Percentiles rank a stretch among this genome's conserved stretches.
Conservation (phyloP, 306 rosid genomes). For the Pyrus bretschneideri region DNA sequence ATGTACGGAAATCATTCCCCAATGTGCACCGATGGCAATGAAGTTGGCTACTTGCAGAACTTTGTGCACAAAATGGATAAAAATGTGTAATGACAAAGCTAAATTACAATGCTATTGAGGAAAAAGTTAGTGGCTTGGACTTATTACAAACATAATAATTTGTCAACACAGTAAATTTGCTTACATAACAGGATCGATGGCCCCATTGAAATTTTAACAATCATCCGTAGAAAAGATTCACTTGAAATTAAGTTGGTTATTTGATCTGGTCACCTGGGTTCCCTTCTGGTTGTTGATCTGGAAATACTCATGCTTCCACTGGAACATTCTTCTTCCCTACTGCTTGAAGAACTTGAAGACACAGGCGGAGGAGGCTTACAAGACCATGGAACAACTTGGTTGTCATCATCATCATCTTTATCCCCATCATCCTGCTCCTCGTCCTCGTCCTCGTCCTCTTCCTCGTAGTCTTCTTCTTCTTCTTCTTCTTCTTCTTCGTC, state of each 20-base stretch:
- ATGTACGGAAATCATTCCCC: neutral
- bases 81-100: too few species aligned
- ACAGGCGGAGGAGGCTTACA: conserved; percentile 24
- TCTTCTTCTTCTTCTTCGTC: neutral
- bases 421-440: neutral
- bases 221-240: neutral
- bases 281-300: neutral
- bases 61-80: neutral
- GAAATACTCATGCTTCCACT: neutral
- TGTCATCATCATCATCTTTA: conserved; percentile 41
- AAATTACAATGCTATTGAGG: too few species aligned
- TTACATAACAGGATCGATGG: neutral
- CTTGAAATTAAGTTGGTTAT: neutral
- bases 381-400: conserved; percentile 79
- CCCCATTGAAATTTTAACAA: too few species aligned
- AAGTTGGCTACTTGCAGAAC: neutral
- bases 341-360: conserved; percentile 37
- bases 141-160: neutral
- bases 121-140: too few species aligned
- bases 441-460: neutral
- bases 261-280: neutral
- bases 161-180: neutral
- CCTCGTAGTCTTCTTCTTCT: neutral
- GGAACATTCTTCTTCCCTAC: conserved; percentile 19
- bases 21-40: neutral